Evolutionary conservation across 2,329 filamentous ascomycete genomes (phyloP), one percentile per base, ranked within the genome.

Genomic region (Penicillium glabrum): DNA sequence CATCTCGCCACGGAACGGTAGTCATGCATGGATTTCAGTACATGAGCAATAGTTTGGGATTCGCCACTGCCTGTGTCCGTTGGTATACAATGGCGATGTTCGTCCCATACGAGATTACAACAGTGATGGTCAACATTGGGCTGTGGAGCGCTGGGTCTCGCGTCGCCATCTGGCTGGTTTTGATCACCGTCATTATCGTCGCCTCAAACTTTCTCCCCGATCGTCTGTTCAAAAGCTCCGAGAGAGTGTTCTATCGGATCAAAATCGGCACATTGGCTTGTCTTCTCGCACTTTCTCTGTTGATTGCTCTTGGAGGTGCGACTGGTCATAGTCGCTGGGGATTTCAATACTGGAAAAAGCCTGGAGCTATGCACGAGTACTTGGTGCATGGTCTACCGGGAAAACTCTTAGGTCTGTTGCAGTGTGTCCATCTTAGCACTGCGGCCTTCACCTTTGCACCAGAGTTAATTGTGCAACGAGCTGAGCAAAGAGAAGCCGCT

Each of bases 51-150:
- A 75, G 72, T 46, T 52, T 77, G 50, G 73, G 70, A 7, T 76
- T 78, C 53, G 68, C 75, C 16, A 65, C 75, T 16, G 70, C 70
- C 26, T 75, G 73, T 50, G 68, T 77, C 33, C 79, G 80, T 49
- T 81, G 79, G 79, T 80, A 78, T 53, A 70, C 75, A 1, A 62
- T 75, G 44, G 72, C 77, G 3, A 74, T 81, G 55, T 70, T 79
- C 29, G 73, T 81, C 3, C 79, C 77, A 52, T 81, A 83, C 58
- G 86, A 89, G 70, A 86, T 88, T 57, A 84, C 83, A 0, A 86
- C 86, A n/a, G 84, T 85, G 27, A 82, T 84, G 61, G 82, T 88
- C 27, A 79, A 88, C 33, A 83, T 89, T 62, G 75, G 83, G 57
- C 83, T 83, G 65, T 89, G 86, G 86, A 66, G 70, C 19, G 72